Base-by-base conservation (phyloP, 2,329 filamentous ascomycete genomes). In the Epichloe coenophiala region DNA sequence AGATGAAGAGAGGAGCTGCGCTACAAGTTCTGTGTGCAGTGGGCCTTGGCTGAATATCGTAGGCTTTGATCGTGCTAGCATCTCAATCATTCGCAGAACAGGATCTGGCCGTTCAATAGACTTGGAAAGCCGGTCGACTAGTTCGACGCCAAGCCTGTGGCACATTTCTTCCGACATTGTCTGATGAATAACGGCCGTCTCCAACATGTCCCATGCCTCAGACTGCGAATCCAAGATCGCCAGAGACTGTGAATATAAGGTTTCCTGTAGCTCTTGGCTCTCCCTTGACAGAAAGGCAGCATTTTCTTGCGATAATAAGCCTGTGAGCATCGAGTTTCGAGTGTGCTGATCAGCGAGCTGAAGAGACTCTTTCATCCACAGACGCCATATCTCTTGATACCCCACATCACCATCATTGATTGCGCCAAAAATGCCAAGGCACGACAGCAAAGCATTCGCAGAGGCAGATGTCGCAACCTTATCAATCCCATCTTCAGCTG, bases 401-500 rank as follows among this genome's bases (percentile, higher is more conserved):
- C 63, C 59, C 0, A 58, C 56, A 0, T 62, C 61, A 51, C 63
- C 69, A 49, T 58, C 68, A 39, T 65, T 64, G 15, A 71, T 68
- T 33, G 69, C 62, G 1, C 75, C 73, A 40, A 82, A 69, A 69
- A 75, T 64, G 45, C 81, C 75, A 0, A 95, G 69, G 11, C 81
- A 78, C 0, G 81, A 77, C 7, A 89, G 69, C 0, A 95, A 64
- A 47, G 83, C 76, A 2, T 76, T 65, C 0, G 80, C 78, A 1
- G 88, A 90, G 0, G 85, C 78, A 0, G 87, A 89, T 2, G 75
- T 66, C 3, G 90, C 66, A 15, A 93, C 68, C 1, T 70, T 66
- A 0, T 76, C 69, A 13, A 84, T 69, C 53, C 82, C 70, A 1
- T 78, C 68, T 19, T 71, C 64, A 4, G 84, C 65, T 41, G 86